Evolutionary conservation across 495 filamentous ascomycete species (phyloP).

Genomic region (Extremus antarcticus): DNA sequence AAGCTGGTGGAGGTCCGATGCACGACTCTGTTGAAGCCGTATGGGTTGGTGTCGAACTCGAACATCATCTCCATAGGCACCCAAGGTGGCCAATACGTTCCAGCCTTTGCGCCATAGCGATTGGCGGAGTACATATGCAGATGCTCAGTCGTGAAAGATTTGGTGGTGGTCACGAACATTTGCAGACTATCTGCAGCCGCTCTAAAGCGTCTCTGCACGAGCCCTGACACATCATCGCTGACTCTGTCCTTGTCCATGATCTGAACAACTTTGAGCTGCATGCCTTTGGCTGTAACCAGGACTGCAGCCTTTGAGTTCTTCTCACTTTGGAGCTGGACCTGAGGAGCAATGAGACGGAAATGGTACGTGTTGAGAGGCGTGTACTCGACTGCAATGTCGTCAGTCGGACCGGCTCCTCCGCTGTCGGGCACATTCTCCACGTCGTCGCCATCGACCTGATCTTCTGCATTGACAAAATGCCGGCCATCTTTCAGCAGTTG

Average conservation of each 20-base stretch:
- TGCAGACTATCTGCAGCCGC: constrained; percentile 93
- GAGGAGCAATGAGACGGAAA: constrained; percentile 86
- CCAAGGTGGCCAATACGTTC: constrained; percentile 93
- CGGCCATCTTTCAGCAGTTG: constrained; percentile 77
- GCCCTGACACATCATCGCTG: constrained; percentile 81
- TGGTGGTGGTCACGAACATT: constrained; percentile 91
- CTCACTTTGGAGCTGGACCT: constrained; percentile 95
- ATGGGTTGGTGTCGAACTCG: constrained; percentile 81
- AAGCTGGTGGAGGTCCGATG: constrained; percentile 88
- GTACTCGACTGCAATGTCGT: constrained; percentile 79
- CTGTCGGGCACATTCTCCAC: constrained; percentile 2
- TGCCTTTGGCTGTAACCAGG: constrained; percentile 86
- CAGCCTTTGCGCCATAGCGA: constrained; percentile 73
- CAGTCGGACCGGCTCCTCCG: constrained; percentile 41
- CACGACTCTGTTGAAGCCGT: constrained; percentile 90
- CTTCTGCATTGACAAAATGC: constrained; percentile 68
- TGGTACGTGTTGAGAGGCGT: constrained; percentile 90
- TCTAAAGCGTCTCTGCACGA: constrained; percentile 88
- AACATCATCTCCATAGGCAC: constrained; percentile 97
- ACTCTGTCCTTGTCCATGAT: constrained; percentile 95
- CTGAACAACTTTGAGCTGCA: constrained; percentile 92
- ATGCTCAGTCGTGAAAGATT: constrained; percentile 66
- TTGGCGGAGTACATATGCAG: constrained; percentile 90
- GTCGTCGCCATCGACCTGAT: constrained; percentile 25
- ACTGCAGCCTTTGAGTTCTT: constrained; percentile 91